Evolutionary conservation across 768 basidiomycete genomes (phyloP).

Genomic region (Neoboletus subvelutipes): DNA sequence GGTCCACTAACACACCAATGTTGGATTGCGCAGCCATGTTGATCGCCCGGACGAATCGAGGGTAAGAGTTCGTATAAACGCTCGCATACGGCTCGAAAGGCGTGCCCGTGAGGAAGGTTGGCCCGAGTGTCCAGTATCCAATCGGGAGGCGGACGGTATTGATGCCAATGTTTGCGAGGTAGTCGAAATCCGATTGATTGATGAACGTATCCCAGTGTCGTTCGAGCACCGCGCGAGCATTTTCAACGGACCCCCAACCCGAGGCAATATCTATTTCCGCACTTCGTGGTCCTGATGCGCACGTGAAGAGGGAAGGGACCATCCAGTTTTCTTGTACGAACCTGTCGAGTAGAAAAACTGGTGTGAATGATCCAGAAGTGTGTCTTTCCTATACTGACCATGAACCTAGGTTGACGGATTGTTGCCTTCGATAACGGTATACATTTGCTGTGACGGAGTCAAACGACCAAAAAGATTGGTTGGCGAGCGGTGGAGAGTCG

Average conservation of each 20-base stretch:
- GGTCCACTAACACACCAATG: constrained; percentile 52
- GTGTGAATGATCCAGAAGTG: background rate
- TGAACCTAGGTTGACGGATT: constrained; percentile 23
- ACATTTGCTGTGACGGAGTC: constrained; percentile 12
- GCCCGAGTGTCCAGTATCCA: constrained; percentile 44
- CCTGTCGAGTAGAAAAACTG: constrained; percentile 33
- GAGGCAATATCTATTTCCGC: constrained; percentile 68
- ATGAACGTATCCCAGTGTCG: constrained; percentile 78
- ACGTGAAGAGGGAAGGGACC: constrained; percentile 62
- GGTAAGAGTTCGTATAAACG: constrained; percentile 44
- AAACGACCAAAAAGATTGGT: constrained; percentile 15
- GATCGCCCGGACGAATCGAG: constrained; percentile 40
- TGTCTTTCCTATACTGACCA: constrained; percentile 2
- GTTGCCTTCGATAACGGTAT: constrained; percentile 24
- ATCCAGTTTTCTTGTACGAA: constrained; percentile 78
- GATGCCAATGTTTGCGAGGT: constrained; percentile 55
- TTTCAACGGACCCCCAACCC: constrained; percentile 41
- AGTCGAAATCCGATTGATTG: constrained; percentile 60
- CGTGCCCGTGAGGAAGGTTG: constrained; percentile 34
- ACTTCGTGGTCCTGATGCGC: constrained; percentile 48
- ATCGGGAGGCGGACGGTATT: constrained; percentile 68
- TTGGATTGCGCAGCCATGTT: constrained; percentile 39
- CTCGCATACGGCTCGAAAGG: constrained; percentile 41
- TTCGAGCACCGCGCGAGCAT: constrained; percentile 56
- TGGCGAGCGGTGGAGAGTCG: constrained; percentile 5